Evolutionary conservation across 192 early-diverging fungal genomes (phyloP), one percentile per base, ranked within the genome.

Genomic region (Linnemannia elongata): DNA sequence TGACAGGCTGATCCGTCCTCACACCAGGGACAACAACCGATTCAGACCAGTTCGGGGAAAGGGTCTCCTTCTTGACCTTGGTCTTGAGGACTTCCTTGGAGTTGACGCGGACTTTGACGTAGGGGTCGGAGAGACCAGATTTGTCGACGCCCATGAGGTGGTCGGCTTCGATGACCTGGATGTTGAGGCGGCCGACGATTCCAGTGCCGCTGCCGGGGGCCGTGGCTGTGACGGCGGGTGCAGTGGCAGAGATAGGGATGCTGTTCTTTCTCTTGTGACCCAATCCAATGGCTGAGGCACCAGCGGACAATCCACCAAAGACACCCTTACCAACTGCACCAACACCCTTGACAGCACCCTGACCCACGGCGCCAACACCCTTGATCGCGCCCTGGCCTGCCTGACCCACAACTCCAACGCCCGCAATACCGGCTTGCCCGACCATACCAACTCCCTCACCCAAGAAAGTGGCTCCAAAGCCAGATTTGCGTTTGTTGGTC

Each of bases 71-170:
- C 49, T 93, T 88, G 6, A 89, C 82, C 30, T 86, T 74, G 9
- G 94, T 96, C 79, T 95, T 95, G 82, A 84, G 77, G 24, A 96
- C 77, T 17, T 89, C 90, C 72, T 93, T 93, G 27, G 81, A 88
- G 74, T 93, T 91, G 42, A 91, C 88, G 60, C 88, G 73, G 35
- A 94, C 88, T 57, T 91, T 91, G 13, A 93, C 92, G 77, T 91
- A 96, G 42, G 95, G 94, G 78, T 95, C 92, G 60, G 93, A 94
- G 8, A 91, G 89, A 22, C 82, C 82, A 27, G 88, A 69, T 33
- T 83, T 41, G 88, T 92, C 81, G 73, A 82, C 81, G 24, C 90
- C 89, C 63, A 82, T 78, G 22, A 92, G 69, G 35, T 83, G 75
- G 55, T 88, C 83, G 0, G 90, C 91, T 45, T 80, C 89, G 17